Percentiles rank a stretch among this genome's conserved stretches.
Evolutionary conservation across 495 filamentous ascomycete genomes (phyloP).

Genomic region (Apodospora peruviana): DNA sequence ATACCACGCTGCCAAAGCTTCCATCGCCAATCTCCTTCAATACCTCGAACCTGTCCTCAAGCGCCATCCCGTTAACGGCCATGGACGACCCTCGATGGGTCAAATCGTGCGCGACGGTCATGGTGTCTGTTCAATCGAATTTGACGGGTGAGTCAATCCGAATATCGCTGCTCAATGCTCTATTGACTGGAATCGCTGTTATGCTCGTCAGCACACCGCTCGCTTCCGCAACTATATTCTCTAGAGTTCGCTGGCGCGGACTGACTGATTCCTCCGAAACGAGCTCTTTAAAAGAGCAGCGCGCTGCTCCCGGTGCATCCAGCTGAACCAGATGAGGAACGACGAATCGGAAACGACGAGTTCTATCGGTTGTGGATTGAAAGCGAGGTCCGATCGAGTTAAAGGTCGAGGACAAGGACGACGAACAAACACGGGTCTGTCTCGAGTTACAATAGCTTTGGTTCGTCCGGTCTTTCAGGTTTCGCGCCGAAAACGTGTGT

Average conservation of each 20-base stretch:
- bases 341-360: not conserved
- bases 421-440: too few relatives aligned
- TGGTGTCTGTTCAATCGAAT: conserved; percentile 32
- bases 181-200: not conserved
- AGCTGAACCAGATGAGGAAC: conserved; percentile 6
- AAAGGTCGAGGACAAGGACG: too few relatives aligned
- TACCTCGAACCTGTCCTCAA: conserved; percentile 90
- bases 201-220: conserved; percentile 1
- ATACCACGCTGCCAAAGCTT: conserved; percentile 92
- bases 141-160: not conserved
- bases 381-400: too few relatives aligned
- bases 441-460: too few relatives aligned
- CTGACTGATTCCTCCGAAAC: conserved; percentile 7
- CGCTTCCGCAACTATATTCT: conserved; percentile 9
- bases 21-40: conserved; percentile 98
- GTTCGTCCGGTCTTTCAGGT: not conserved
- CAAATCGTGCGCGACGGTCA: conserved; percentile 65
- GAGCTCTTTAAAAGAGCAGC: conserved; percentile 29
- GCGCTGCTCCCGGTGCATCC: conserved; percentile 31
- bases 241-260: too few relatives aligned
- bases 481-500: not conserved
- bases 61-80: conserved; percentile 37
- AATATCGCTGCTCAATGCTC: not conserved
- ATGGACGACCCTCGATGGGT: conserved; percentile 52
- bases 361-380: not conserved